Percentiles rank a stretch among this genome's conserved stretches.
Conservation (phyloP, 1,139 yeast species). For the Hemisphaericaspora xylanilytica region DNA sequence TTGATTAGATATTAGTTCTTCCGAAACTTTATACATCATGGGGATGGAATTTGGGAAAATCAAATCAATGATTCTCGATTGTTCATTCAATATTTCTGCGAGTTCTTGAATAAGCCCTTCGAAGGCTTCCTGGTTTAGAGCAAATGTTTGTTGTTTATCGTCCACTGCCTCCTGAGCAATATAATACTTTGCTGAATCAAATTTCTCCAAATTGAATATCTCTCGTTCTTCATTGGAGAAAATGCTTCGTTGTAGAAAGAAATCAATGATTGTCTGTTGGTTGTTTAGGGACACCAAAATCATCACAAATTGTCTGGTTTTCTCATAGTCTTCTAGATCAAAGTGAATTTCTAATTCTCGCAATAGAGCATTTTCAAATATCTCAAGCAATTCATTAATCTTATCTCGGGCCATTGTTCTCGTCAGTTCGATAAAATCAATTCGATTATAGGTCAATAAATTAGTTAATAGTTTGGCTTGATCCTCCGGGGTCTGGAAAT, state of each 20-base stretch:
- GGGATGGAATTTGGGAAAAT: constrained; percentile 43
- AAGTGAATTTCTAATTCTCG: constrained; percentile 67
- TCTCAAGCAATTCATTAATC: constrained; percentile 58
- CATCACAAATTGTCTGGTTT: constrained; percentile 33
- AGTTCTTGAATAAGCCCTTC: constrained; percentile 26
- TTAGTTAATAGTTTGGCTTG: constrained; percentile 47
- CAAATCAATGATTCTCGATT: constrained; percentile 35
- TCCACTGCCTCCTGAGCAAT: constrained; percentile 11
- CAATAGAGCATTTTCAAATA: constrained; percentile 71
- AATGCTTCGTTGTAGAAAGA: constrained; percentile 44
- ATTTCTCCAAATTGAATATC: constrained; percentile 29
- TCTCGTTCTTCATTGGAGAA: constrained; percentile 38
- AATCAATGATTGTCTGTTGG: constrained; percentile 46
- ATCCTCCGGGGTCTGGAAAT: constrained; percentile 46
- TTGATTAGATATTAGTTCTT: constrained; percentile 44
- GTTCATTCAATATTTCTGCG: constrained; percentile 35
- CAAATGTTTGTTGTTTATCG: neutral
- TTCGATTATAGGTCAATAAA: constrained; percentile 35
- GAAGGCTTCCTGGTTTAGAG: constrained; percentile 19
- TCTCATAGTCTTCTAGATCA: constrained; percentile 47
- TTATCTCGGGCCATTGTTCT: constrained; percentile 41
- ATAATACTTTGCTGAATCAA: constrained; percentile 23
- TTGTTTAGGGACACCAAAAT: constrained; percentile 39
- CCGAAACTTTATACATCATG: constrained; percentile 49
- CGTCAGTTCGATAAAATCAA: constrained; percentile 37